Base-by-base conservation (phyloP, 768 basidiomycete species). In the Termitomyces sp. region DNA sequence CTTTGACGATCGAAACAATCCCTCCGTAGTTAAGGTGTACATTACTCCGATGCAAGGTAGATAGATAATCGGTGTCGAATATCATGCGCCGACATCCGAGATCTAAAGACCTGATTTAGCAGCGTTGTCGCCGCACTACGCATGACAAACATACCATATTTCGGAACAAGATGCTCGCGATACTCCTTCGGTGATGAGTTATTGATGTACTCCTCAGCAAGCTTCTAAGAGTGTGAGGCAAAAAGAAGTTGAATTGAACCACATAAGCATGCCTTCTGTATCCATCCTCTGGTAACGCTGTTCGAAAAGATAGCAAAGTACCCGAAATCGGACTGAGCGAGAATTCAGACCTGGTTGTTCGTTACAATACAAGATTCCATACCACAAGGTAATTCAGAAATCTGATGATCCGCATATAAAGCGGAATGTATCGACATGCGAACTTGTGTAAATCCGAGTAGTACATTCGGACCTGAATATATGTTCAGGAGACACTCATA, bases 1-100 rank as follows among this genome's bases (percentile, higher is more conserved):
- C 71, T 57, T 76, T 72, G 9, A 70, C 68, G 42, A 81, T 72
- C 7, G 64, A 63, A 16, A 73, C 68, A 22, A 82, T 74, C 0
- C 72, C 75, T 12, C 75, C 73, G 69, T 73, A 80, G 18, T 73
- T 70, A 20, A 85, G 66, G 2, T 71, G 61, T 9, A 85, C 70
- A 66, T 86, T 84, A 5, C 76, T 70, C 6, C 71, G 73, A 58
- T 79, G 73, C 30, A 85, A 68, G 11, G 75, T 64, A 24, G 70
- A 59, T 34, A 85, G 73, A 63, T 78, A 85, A 18, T 73, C 72
- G 0, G 77, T 72, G 63, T 86, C 80, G 56, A 79, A 71, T 6
- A 85, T 71, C 13, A 83, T 64, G 16, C 85, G 80, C 67, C 81
- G 84, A 64, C 83, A 85, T 2, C 84, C 83, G 41, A 77, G 66